phyloP scores from a whole-genome alignment of 2,329 filamentous ascomycete genomes.

The Ceratocystis alfenasii region DNA sequence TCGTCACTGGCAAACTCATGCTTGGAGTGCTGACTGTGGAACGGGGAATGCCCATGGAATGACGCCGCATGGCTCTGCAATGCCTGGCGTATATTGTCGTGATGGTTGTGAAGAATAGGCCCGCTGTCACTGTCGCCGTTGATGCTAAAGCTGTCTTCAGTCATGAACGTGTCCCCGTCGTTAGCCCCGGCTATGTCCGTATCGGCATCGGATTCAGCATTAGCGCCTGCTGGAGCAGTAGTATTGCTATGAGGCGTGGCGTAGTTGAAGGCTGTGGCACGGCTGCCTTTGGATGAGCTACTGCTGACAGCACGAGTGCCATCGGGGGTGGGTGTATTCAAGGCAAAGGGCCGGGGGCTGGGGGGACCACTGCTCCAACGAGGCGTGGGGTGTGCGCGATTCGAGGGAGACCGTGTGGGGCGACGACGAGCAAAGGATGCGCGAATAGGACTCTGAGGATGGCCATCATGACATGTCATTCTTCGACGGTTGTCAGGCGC shows the following conservation, averaged over 20 bases:
- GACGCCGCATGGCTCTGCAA: background rate
- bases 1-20: background rate
- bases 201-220: slow-evolving; percentile 25
- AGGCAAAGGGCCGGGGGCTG: slow-evolving; percentile 33
- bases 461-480: slow-evolving; percentile 14
- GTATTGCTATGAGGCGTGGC: slow-evolving; percentile 61
- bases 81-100: slow-evolving; percentile 24
- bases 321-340: slow-evolving; percentile 24
- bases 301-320: slow-evolving; percentile 18
- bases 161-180: slow-evolving; percentile 29
- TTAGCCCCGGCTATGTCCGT: slow-evolving; percentile 22
- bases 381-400: slow-evolving; percentile 41
- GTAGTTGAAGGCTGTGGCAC: slow-evolving; percentile 51
- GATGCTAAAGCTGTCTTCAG: slow-evolving; percentile 28
- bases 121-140: slow-evolving; percentile 27
- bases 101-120: slow-evolving; percentile 24
- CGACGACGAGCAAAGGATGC: slow-evolving; percentile 27
- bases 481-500: slow-evolving; percentile 12
- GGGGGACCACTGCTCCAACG: slow-evolving; percentile 41
- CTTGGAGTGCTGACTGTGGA: background rate
- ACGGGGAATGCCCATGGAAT: slow-evolving; percentile 23
- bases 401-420: slow-evolving; percentile 46
- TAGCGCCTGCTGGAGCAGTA: slow-evolving; percentile 30
- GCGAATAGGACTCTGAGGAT: slow-evolving; percentile 1
- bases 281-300: slow-evolving; percentile 25